These are phyloP conservation scores for Candida neerlandica DNA, from an alignment of 1,139 yeast genomes.

Conservation along the genomic window DNA sequence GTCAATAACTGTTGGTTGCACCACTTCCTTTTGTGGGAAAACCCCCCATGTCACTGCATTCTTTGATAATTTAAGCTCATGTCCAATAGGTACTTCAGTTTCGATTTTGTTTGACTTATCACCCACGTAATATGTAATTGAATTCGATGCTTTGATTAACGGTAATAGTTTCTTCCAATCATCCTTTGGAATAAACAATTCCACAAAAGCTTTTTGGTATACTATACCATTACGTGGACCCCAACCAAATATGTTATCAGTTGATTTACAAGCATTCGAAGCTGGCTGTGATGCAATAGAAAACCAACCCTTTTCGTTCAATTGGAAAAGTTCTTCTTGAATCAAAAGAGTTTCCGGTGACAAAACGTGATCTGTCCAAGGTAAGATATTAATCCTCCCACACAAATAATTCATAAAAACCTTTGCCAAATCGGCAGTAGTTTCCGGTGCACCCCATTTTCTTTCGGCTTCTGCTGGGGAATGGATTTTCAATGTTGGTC, in stretches of 20 bases:
- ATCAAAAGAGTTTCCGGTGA: constrained; percentile 90
- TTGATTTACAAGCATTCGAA: constrained; percentile 71
- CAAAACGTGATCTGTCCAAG: constrained; percentile 88
- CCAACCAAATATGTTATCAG: constrained; percentile 94
- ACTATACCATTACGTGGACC: constrained; percentile 91
- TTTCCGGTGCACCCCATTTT: constrained; percentile 83
- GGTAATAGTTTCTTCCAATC: constrained; percentile 69
- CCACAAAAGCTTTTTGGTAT: constrained; percentile 90
- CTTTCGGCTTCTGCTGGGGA: constrained; percentile 69
- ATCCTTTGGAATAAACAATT: constrained; percentile 78
- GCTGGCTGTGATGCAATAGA: constrained; percentile 97
- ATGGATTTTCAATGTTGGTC: constrained; percentile 78
- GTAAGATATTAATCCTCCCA: constrained; percentile 74
- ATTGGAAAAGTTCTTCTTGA: constrained; percentile 82
- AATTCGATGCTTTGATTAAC: constrained; percentile 36
- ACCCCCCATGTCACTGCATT: constrained; percentile 97
- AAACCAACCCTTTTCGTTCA: constrained; percentile 76
- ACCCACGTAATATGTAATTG: constrained; percentile 73
- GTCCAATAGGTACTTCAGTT: constrained; percentile 53
- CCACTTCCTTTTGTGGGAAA: constrained; percentile 81
- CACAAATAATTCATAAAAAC: constrained; percentile 76
- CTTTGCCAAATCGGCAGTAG: constrained; percentile 61
- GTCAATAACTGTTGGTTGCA: constrained; percentile 87
- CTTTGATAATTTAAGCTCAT: constrained; percentile 34
- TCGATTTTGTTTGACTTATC: constrained; percentile 59